A percentile compares a stretch with the other conserved stretches of the same genome.
phyloP scores from a whole-genome alignment of 495 filamentous ascomycete genomes.

The Aspergillus nidulans region DNA sequence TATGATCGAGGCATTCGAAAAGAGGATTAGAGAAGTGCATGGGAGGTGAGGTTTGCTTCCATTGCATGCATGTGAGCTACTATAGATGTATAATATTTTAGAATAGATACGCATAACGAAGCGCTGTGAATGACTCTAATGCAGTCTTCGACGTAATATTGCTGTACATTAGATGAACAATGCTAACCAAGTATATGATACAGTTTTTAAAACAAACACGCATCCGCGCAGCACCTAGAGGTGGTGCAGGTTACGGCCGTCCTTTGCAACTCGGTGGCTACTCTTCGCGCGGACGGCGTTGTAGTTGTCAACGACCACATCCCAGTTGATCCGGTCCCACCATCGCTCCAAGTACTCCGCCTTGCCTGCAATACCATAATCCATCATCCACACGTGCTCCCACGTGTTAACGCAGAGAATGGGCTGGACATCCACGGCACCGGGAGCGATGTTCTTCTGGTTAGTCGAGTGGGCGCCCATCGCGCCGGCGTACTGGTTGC shows the following conservation, averaged over 20 bases:
- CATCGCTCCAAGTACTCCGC: slow-evolving; percentile 67
- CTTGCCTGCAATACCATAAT: slow-evolving; percentile 82
- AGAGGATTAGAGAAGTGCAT: slow-evolving; percentile 60
- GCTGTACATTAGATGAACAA: slow-evolving; percentile 23
- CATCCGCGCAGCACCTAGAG: slow-evolving; percentile 14
- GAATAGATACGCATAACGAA: background rate
- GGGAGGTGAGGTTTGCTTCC: slow-evolving; percentile 2
- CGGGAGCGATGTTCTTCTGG: slow-evolving; percentile 52
- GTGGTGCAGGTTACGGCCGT: slow-evolving; percentile 29
- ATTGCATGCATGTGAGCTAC: background rate
- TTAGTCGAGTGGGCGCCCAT: slow-evolving; percentile 45
- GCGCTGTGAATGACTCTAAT: no score
- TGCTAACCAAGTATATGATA: slow-evolving; percentile 25
- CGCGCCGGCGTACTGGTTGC: slow-evolving; percentile 44
- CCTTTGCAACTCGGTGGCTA: slow-evolving; percentile 16
- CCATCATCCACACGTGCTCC: slow-evolving; percentile 88
- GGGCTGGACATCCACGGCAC: slow-evolving; percentile 66
- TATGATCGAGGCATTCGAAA: slow-evolving; percentile 94
- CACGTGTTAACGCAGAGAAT: slow-evolving; percentile 91
- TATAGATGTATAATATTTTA: background rate
- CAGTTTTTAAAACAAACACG: slow-evolving; percentile 22
- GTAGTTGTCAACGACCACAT: slow-evolving; percentile 55
- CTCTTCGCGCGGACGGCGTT: slow-evolving; percentile 28
- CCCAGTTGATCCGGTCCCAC: slow-evolving; percentile 89
- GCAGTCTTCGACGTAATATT: slow-evolving; percentile 14